Conservation (phyloP, 2,329 filamentous ascomycete species). For the Ustilaginoidea virens region DNA sequence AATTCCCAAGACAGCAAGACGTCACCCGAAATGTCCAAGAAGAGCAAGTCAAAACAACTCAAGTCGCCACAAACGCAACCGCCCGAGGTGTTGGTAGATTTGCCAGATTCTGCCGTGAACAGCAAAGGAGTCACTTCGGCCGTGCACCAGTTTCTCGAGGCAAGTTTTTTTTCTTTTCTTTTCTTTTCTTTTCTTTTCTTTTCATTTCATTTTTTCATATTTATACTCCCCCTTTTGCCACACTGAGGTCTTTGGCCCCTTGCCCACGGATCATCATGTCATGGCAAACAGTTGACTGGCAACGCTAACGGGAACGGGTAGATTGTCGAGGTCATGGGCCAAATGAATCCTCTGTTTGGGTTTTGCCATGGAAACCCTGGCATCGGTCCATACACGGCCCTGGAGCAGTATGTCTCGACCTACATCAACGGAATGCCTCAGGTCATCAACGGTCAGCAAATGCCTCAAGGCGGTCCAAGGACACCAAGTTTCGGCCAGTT, state of each 20-base stretch:
- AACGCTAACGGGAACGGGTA: slow-evolving; percentile 16
- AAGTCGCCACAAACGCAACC: slow-evolving; percentile 45
- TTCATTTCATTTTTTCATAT: too few relatives aligned
- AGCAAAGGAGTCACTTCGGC: slow-evolving; percentile 44
- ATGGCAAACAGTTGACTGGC: too few relatives aligned
- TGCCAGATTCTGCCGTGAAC: slow-evolving; percentile 44
- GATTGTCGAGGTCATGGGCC: slow-evolving; percentile 51
- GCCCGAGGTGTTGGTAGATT: slow-evolving; percentile 38
- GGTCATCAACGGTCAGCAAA: slow-evolving; percentile 32
- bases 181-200: neutral
- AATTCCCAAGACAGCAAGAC: slow-evolving; percentile 41
- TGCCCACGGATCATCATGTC: too few relatives aligned
- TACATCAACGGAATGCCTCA: slow-evolving; percentile 26
- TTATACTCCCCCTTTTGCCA: too few relatives aligned
- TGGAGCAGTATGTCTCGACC: slow-evolving; percentile 42
- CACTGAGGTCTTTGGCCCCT: too few relatives aligned
- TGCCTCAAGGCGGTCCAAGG: slow-evolving; percentile 28
- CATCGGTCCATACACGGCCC: slow-evolving; percentile 39
- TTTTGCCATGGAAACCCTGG: slow-evolving; percentile 39
- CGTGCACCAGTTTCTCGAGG: slow-evolving; percentile 51
- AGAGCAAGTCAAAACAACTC: slow-evolving; percentile 40
- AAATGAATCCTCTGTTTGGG: slow-evolving; percentile 48
- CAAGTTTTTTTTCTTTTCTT: slow-evolving; percentile 12
- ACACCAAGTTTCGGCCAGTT: slow-evolving; percentile 43
- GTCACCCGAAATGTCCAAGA: slow-evolving; percentile 54